Base-by-base conservation (phyloP, 2,329 filamentous ascomycete species). In the Fusarium zealandicum region DNA sequence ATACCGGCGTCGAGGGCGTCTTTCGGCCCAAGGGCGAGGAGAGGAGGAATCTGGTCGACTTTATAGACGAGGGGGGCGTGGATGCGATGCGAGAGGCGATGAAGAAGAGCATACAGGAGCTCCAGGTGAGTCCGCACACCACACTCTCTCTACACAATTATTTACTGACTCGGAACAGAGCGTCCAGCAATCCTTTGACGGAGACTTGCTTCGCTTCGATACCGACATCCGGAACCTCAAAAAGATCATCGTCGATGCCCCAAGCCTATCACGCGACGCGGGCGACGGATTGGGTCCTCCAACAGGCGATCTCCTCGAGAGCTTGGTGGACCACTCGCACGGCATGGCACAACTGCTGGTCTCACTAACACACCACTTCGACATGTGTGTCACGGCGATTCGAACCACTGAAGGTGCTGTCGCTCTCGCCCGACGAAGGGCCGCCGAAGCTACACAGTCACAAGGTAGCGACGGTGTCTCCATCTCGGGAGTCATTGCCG, bases 361-460 rank as follows among this genome's bases (percentile, higher is more conserved):
- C 51, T 92, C 89, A 1, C 78, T 98, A 4, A 92, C 92, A 7
- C 85, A 83, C 20, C 93, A 98, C 74, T 97, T 96, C 70, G 93
- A 98, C 72, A 85, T 96, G 61, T 97, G 93, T 72, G 90, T 96
- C 12, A 93, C 89, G 1, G 93, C 93, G 1, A 88, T 97, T 36
- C 90, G 92, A 54, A 92, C 93, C 43, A 97, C 93, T 3, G 92
- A 96, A 75, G 90, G 89, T 25, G 90, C 88, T 5, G 86, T 86
- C 11, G 88, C 86, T 5, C 78, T 87, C 38, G 89, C 88, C 6
- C 84, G 87, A 10, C 82, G 84, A 43, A 88, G 85, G 59, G 88
- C 86, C 0, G 88, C 87, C 36, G 88, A 90, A 62, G 82, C 82
- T 25, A 83, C 72, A 68, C 80, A 71, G 66, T 83, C 69, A 57